phyloP scores from a whole-genome alignment of 805 yeast genomes.

The Kluyveromyces lactis region DNA sequence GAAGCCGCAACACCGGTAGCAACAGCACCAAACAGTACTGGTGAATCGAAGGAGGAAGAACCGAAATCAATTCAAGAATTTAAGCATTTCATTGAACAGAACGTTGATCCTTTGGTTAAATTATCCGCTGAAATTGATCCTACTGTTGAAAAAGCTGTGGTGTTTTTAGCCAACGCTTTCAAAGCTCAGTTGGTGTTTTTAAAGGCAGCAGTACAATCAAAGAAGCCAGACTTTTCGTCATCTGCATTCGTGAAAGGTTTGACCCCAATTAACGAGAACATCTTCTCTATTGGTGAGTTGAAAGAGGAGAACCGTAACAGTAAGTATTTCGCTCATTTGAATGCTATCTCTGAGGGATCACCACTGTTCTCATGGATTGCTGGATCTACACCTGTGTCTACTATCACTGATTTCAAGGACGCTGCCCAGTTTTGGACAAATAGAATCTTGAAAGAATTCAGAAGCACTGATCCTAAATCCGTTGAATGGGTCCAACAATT shows the following conservation, averaged over 20 bases:
- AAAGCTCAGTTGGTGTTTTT: slow-evolving; percentile 51
- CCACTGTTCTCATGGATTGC: slow-evolving; percentile 91
- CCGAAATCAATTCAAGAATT: slow-evolving; percentile 45
- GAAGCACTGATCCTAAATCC: slow-evolving; percentile 58
- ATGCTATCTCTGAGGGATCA: slow-evolving; percentile 80
- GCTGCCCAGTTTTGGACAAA: slow-evolving; percentile 93
- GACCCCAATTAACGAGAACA: slow-evolving; percentile 56
- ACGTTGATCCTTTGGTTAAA: slow-evolving; percentile 51
- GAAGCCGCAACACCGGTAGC: too few species aligned
- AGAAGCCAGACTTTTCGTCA: slow-evolving; percentile 55
- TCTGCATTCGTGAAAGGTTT: slow-evolving; percentile 48
- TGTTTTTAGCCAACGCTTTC: slow-evolving; percentile 45
- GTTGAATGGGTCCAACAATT: slow-evolving; percentile 76
- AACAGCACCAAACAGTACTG: slow-evolving; percentile 3
- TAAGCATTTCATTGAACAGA: slow-evolving; percentile 42
- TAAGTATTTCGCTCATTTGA: slow-evolving; percentile 59
- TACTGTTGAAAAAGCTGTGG: slow-evolving; percentile 38
- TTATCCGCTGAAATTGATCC: slow-evolving; percentile 37
- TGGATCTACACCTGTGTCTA: slow-evolving; percentile 63
- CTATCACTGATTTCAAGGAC: slow-evolving; percentile 77
- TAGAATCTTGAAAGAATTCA: slow-evolving; percentile 77
- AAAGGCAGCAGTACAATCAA: slow-evolving; percentile 47
- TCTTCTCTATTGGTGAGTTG: slow-evolving; percentile 48
- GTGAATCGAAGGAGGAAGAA: slow-evolving; percentile 9
- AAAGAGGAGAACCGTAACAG: slow-evolving; percentile 73